phyloP scores from a whole-genome alignment of 2,329 filamentous ascomycete genomes.

The Penicillium brasilianum region DNA sequence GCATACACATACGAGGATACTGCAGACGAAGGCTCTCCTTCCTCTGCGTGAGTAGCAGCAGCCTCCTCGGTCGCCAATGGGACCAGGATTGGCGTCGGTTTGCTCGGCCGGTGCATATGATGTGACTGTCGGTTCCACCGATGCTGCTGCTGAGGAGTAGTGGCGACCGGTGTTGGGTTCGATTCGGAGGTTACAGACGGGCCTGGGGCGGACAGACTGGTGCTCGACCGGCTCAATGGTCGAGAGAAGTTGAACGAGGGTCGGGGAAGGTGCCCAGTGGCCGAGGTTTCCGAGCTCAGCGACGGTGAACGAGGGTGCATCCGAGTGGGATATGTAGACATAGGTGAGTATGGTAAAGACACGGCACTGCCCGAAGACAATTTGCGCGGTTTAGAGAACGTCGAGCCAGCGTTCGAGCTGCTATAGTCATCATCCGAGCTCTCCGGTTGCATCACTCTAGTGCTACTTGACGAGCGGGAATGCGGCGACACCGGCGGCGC shows the following conservation, averaged over 20 bases:
- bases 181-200: constrained; percentile 36
- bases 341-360: constrained; percentile 65
- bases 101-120: constrained; percentile 35
- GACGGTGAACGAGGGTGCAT: constrained; percentile 80
- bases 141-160: constrained; percentile 23
- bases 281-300: constrained; percentile 78
- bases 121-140: constrained; percentile 19
- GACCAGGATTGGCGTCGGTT: constrained; percentile 42
- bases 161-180: constrained; percentile 46
- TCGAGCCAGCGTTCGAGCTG: constrained; percentile 61
- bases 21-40: constrained; percentile 47
- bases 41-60: constrained; percentile 16
- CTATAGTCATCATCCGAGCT: constrained; percentile 72
- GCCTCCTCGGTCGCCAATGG: constrained; percentile 31
- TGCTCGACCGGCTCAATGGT: constrained; percentile 70
- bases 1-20: constrained; percentile 83
- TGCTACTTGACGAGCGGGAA: constrained; percentile 52
- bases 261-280: constrained; percentile 64
- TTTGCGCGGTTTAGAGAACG: constrained; percentile 74
- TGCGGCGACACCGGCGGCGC: constrained; percentile 54
- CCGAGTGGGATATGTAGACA: constrained; percentile 64
- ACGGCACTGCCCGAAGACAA: constrained; percentile 73
- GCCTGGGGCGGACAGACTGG: constrained; percentile 44
- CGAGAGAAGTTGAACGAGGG: constrained; percentile 93
- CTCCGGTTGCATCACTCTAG: constrained; percentile 67